These are phyloP conservation scores for Manihot esculenta DNA, from an alignment of 441 rosid genomes.

Conservation along the genomic window DNA sequence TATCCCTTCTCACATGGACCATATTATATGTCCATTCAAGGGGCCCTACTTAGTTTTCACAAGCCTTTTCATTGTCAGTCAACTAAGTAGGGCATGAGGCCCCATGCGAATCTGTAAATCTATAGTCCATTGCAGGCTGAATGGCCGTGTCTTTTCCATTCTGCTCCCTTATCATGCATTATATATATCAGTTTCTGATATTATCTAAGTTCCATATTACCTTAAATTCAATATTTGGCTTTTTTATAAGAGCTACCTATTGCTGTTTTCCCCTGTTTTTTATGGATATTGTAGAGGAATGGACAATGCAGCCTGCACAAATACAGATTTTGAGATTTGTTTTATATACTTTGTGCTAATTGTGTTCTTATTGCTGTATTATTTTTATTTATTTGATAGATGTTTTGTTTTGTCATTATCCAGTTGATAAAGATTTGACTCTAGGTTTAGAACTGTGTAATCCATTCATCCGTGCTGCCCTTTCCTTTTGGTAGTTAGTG, in stretches of 20 bases:
- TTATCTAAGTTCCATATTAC: background rate
- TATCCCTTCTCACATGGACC: background rate
- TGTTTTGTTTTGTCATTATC: background rate
- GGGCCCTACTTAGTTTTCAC: too few species aligned
- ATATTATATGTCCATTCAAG: too few species aligned
- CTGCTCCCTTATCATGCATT: background rate
- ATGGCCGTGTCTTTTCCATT: background rate
- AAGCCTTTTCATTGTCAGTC: too few species aligned
- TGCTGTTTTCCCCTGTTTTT: background rate
- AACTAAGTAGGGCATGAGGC: too few species aligned
- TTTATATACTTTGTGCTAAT: background rate
- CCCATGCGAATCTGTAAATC: too few species aligned
- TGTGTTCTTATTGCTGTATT: background rate
- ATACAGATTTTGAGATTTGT: background rate
- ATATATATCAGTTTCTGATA: background rate
- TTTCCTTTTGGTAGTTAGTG: constrained; percentile 10
- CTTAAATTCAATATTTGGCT: background rate
- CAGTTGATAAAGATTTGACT: background rate
- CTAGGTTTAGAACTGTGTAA: background rate
- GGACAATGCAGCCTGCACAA: background rate
- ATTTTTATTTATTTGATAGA: background rate
- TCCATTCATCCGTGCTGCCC: constrained; percentile 6
- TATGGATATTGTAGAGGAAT: background rate
- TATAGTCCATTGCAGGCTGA: background rate
- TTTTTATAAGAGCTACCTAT: background rate